Evolutionary conservation across 495 filamentous ascomycete genomes (phyloP).

Genomic region (Penicillium crystallinum): DNA sequence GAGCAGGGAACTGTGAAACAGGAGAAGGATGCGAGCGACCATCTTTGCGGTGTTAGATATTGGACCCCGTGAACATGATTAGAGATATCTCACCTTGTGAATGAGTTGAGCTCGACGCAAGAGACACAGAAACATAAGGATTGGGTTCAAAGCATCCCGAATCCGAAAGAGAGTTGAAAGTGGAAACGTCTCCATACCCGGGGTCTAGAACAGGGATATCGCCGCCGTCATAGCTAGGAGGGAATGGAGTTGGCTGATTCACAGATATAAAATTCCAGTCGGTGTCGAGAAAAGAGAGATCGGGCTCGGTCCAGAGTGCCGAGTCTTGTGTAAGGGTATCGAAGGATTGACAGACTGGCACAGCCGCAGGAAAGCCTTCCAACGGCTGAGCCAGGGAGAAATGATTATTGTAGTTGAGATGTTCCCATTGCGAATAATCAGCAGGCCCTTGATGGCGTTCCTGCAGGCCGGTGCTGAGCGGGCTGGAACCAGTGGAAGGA

Average conservation of each 20-base stretch:
- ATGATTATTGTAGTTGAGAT: constrained; percentile 4
- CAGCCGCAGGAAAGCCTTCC: constrained; percentile 13
- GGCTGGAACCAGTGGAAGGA: constrained; percentile 18
- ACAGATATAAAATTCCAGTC: constrained; percentile 26
- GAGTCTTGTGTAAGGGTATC: constrained; percentile 18
- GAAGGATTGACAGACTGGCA: constrained; percentile 16
- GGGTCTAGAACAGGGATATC: constrained; percentile 12
- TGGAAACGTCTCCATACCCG: constrained; percentile 14
- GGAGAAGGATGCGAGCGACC: constrained; percentile 20
- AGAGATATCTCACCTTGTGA: constrained; percentile 17
- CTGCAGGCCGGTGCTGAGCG: constrained; percentile 7
- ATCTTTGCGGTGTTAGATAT: constrained; percentile 9
- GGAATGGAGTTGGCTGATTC: constrained; percentile 8
- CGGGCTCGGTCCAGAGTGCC: constrained; percentile 23
- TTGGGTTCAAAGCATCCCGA: constrained; percentile 15
- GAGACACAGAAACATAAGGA: constrained; percentile 5
- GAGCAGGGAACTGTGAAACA: constrained; percentile 16
- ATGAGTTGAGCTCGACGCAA: constrained; percentile 18
- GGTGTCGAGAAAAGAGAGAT: constrained; percentile 20
- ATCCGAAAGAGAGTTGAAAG: constrained; percentile 25
- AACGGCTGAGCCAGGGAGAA: constrained; percentile 15
- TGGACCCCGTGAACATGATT: too few species aligned
- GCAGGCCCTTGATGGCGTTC: constrained; percentile 15
- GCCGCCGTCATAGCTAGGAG: constrained; percentile 10
- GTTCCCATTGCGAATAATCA: constrained; percentile 14